These are phyloP conservation scores for Trichoderma parareesei DNA, from an alignment of 495 filamentous ascomycete genomes.

Conservation along the genomic window DNA sequence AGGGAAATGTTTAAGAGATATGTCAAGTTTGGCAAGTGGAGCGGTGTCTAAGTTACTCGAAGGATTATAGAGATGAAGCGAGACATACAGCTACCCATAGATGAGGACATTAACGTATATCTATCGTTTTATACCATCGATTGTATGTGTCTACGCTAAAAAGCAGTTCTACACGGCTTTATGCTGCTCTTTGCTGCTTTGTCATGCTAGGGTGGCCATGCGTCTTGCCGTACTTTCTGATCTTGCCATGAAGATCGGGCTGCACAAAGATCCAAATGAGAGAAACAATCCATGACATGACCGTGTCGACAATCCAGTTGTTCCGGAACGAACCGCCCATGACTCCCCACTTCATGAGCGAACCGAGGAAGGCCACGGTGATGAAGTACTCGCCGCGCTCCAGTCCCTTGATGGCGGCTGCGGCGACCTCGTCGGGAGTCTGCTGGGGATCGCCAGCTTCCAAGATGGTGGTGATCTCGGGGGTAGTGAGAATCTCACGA, in stretches of 20 bases:
- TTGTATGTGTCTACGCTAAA: background rate
- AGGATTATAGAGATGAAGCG: background rate
- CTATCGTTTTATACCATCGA: background rate
- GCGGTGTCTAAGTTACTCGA: constrained; percentile 32
- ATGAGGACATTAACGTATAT: background rate
- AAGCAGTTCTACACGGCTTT: background rate
- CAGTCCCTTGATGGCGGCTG: constrained; percentile 57
- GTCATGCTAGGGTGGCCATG: constrained; percentile 44
- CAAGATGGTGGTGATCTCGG: constrained; percentile 67
- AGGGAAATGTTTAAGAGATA: constrained; percentile 64
- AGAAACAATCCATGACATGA: constrained; percentile 34
- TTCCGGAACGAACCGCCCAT: constrained; percentile 53
- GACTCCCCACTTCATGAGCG: constrained; percentile 54
- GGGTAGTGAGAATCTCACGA: constrained; percentile 73
- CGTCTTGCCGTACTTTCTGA: constrained; percentile 49
- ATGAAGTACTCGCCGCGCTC: constrained; percentile 76
- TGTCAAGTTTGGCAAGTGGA: constrained; percentile 62
- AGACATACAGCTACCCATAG: background rate
- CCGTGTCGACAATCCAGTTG: constrained; percentile 52
- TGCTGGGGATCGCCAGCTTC: constrained; percentile 77
- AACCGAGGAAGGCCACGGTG: constrained; percentile 59
- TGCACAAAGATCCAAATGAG: constrained; percentile 55
- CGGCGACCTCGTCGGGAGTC: constrained; percentile 69
- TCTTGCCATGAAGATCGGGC: constrained; percentile 50
- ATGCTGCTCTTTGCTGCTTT: constrained; percentile 15